Evolutionary conservation across 2,329 filamentous ascomycete genomes (phyloP), one percentile per base, ranked within the genome.

Genomic region (Xylariaceae sp.): DNA sequence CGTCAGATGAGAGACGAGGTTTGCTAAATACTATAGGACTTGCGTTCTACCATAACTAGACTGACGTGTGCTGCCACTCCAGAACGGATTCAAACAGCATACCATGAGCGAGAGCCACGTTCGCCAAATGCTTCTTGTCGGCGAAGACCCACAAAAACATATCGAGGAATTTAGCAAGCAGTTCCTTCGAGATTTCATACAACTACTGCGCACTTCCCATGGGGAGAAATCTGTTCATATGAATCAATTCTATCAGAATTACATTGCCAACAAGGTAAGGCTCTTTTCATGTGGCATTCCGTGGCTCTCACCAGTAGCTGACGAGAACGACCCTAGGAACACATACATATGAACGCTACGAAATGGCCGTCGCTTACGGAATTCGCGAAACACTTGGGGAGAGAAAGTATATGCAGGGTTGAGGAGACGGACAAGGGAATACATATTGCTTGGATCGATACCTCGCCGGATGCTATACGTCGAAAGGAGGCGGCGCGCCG

Each of bases 191-290:
- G 89, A 95, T 67, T 96, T 96, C 64, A 60, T 95, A 1, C 77
- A 83, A 54, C 76, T 94, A 1, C 77, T 99, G 5, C 81, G 84
- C 54, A 96, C 91, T 0, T 83, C 86, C 0, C 94, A 99, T 66
- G 90, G 91, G 59, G 91, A 96, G 72, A 99, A 99, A 71, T 81
- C 84, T 64, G 85, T 97, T 1, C 81, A 91, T 35, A 83, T 91
- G 50, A 99, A 99, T 67, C 85, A 89, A 58, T 97, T 97, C 70
- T 99, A 99, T 72, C 90, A 97, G 69, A 86, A 91, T 67, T 94
- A 95, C 65, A 96, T 97, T 63, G 80, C 84, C 12, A 87, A 92
- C 63, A 91, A 91, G 34, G 57, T 59, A 26, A 40, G 52, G 8
- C 29, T 27, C 29, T 27, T 6, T 6, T 27, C 32, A 6, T 8